Base-by-base conservation (phyloP, 306 rosid genomes). In the Vigna unguiculata region DNA sequence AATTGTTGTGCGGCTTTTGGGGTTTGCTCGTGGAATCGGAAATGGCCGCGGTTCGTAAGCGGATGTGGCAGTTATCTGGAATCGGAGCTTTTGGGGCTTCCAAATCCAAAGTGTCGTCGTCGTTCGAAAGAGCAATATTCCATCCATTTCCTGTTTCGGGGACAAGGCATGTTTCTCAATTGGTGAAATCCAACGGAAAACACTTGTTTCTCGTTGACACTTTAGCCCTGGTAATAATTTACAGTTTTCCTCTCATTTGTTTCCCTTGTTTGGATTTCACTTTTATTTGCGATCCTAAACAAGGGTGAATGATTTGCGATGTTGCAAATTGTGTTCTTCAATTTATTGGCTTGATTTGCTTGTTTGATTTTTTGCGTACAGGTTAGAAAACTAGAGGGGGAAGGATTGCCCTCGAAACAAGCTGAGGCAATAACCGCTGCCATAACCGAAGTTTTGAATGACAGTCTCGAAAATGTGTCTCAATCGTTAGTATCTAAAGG, bases 381-480 rank as follows among this genome's bases (percentile, higher is more conserved):
- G 97, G 97, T 95, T 45, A 92, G 95, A 81, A 90, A 77, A 82
- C 83, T 92, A 64, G 99, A 95, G 85, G 91, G 91, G 32, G 87
- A 89, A 85, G 99, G 97, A 1, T 80, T 95, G 28, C 97, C 99
- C 34, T 86, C 92, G 1, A 80, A 89, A 57, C 97, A 95, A 43
- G 97, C 99, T 0, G 99, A 95, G 88, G 99, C 97, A 9, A 92
- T 95, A 80, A 95, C 96, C 11, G 88, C 90, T 82, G 92, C 92
- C 70, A 92, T 95, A 61, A 95, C 92, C 9, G 96, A 89, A 78
- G 97, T 95, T 7, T 78, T 95, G 80, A 95, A 88, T 61, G 97
- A 95, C 28, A 95, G 96, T 46, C 78, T 92, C 78, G 97, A 92
- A 75, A 92, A 91, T 86, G 89, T 87, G 24, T 87, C 97, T 59